These are phyloP conservation scores for Calonectria naviculata DNA, from an alignment of 2,329 filamentous ascomycete species.

Conservation along the genomic window DNA sequence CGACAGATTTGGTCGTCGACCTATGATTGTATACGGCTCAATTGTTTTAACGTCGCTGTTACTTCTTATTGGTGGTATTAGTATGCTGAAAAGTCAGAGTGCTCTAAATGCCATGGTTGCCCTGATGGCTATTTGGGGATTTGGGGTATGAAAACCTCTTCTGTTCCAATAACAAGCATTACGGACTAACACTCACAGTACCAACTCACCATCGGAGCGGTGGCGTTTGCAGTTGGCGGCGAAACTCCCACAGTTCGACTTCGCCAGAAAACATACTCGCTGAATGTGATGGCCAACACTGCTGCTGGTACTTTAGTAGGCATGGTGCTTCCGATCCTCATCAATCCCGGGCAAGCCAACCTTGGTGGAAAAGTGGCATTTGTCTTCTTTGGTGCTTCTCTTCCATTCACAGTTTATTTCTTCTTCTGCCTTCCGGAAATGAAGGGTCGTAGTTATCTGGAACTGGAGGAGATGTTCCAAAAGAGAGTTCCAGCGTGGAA, in stretches of 20 bases:
- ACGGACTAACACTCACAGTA: neutral
- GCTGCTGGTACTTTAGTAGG: neutral
- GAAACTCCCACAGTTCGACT: slow-evolving; percentile 2
- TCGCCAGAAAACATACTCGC: slow-evolving; percentile 14
- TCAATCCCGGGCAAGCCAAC: slow-evolving; percentile 9
- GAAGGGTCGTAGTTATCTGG: slow-evolving; percentile 9
- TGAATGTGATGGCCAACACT: slow-evolving; percentile 13
- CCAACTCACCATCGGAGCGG: slow-evolving; percentile 7
- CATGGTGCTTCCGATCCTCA: slow-evolving; percentile 12
- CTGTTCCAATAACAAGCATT: too few species aligned
- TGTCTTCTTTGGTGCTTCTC: slow-evolving; percentile 1
- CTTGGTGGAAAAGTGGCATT: slow-evolving; percentile 11
- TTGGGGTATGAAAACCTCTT: neutral
- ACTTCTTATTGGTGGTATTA: slow-evolving; percentile 38
- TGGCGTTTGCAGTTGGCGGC: slow-evolving; percentile 3
- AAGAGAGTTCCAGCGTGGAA: slow-evolving; percentile 3
- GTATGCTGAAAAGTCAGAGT: neutral
- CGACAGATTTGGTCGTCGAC: slow-evolving; percentile 39
- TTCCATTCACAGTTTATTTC: neutral
- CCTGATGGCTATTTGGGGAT: slow-evolving; percentile 10
- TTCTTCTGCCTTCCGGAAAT: slow-evolving; percentile 11
- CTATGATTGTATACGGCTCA: slow-evolving; percentile 39
- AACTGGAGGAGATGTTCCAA: slow-evolving; percentile 16
- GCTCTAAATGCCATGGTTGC: slow-evolving; percentile 5
- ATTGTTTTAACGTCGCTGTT: slow-evolving; percentile 36